Conservation (phyloP, 2,329 filamentous ascomycete species). For the Penicillium expansum region DNA sequence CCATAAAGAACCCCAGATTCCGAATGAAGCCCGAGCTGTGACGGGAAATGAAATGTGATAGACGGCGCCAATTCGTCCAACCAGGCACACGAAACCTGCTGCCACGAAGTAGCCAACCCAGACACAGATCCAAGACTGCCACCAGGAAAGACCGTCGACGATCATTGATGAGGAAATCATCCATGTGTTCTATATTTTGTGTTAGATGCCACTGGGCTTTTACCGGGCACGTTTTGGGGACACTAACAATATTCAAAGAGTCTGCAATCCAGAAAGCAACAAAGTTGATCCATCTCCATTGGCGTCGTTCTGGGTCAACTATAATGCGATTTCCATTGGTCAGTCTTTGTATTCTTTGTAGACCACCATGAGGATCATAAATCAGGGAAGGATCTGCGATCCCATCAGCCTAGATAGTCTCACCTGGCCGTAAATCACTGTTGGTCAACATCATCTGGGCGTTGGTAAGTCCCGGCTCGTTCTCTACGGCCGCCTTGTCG, state of each 20-base stretch:
- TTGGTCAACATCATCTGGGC: slow-evolving; percentile 86
- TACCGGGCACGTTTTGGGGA: neutral
- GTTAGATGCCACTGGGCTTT: slow-evolving; percentile 1
- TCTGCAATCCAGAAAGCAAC: slow-evolving; percentile 85
- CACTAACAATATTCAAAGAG: slow-evolving; percentile 70
- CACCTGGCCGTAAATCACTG: slow-evolving; percentile 68
- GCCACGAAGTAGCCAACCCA: slow-evolving; percentile 82
- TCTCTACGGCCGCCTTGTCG: slow-evolving; percentile 66
- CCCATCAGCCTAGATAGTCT: slow-evolving; percentile 10
- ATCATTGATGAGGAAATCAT: slow-evolving; percentile 89
- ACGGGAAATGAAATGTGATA: slow-evolving; percentile 92
- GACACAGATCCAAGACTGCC: slow-evolving; percentile 87
- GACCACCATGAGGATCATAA: neutral
- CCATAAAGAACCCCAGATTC: slow-evolving; percentile 86
- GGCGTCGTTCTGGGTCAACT: slow-evolving; percentile 73
- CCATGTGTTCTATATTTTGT: slow-evolving; percentile 67
- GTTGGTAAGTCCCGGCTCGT: slow-evolving; percentile 72
- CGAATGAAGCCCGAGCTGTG: slow-evolving; percentile 72
- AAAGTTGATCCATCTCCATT: slow-evolving; percentile 87
- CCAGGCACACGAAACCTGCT: slow-evolving; percentile 70
- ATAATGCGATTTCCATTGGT: slow-evolving; percentile 31
- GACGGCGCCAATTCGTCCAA: slow-evolving; percentile 77
- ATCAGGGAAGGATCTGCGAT: neutral
- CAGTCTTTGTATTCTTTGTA: neutral
- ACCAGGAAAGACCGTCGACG: slow-evolving; percentile 75